phyloP scores from a whole-genome alignment of 176 grass and related monocot species.

The Aegilops umbellulata region DNA sequence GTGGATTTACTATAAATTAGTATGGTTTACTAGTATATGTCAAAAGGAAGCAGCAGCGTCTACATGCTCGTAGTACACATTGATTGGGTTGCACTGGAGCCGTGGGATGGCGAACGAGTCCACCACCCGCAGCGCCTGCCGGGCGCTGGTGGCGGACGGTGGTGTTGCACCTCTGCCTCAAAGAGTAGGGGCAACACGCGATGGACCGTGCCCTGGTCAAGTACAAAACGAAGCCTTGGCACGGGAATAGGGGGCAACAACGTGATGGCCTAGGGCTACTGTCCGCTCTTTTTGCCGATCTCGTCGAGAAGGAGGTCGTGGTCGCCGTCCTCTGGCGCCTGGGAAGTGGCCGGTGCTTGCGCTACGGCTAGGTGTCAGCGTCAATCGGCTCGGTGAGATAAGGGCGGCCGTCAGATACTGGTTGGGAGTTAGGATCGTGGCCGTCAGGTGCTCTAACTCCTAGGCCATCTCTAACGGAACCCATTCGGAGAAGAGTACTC shows the following conservation, averaged over 20 bases:
- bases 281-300: slow-evolving; percentile 59
- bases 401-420: too few species aligned
- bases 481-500: too few species aligned
- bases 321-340: slow-evolving; percentile 61
- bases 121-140: slow-evolving; percentile 43
- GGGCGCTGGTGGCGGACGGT: slow-evolving; percentile 34
- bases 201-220: slow-evolving; percentile 57
- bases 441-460: too few species aligned
- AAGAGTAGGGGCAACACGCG: slow-evolving; percentile 51
- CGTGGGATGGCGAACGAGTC: slow-evolving; percentile 67
- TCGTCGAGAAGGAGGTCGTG: slow-evolving; percentile 72
- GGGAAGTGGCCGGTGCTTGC: slow-evolving; percentile 48
- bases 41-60: too few species aligned
- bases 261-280: background rate
- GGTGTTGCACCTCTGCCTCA: slow-evolving; percentile 20
- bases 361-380: too few species aligned
- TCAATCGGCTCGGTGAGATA: too few species aligned
- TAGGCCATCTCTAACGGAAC: too few species aligned
- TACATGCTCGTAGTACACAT: slow-evolving; percentile 82
- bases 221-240: background rate
- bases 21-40: too few species aligned
- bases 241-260: background rate
- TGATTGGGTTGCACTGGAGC: slow-evolving; percentile 74
- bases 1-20: too few species aligned
- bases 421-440: background rate